These are phyloP conservation scores for Plasmodium inui DNA, from an alignment of 169 alveolate genomes.

Conservation along the genomic window DNA sequence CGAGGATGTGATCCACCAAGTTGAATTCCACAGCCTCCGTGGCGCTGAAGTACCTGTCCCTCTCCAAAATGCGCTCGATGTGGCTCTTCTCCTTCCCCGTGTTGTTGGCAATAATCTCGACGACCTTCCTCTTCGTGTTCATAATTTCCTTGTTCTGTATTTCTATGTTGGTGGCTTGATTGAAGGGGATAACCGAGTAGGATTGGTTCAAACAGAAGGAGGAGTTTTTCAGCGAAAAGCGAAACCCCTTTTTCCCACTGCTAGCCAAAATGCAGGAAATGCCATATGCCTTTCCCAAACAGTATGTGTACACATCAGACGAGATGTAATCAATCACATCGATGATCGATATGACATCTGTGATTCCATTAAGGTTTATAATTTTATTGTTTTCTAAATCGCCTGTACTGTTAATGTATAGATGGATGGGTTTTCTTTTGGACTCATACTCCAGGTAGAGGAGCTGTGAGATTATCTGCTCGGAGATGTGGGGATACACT, in stretches of 20 bases:
- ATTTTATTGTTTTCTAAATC: slow-evolving; percentile 74
- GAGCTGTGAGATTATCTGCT: slow-evolving; percentile 79
- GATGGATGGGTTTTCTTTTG: slow-evolving; percentile 81
- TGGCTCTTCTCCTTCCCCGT: slow-evolving; percentile 72
- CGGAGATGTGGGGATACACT: slow-evolving; percentile 81
- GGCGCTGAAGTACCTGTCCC: slow-evolving; percentile 60
- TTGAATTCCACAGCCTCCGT: slow-evolving; percentile 58
- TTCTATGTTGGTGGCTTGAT: slow-evolving; percentile 83
- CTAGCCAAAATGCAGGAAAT: slow-evolving; percentile 81
- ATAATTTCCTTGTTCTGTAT: slow-evolving; percentile 81
- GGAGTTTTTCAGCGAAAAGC: slow-evolving; percentile 81
- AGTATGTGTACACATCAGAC: slow-evolving; percentile 37
- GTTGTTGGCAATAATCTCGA: slow-evolving; percentile 74
- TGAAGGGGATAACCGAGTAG: slow-evolving; percentile 74
- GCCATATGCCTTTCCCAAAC: slow-evolving; percentile 81
- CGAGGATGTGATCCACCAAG: slow-evolving; percentile 49
- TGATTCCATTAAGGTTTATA: slow-evolving; percentile 74
- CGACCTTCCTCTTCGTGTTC: slow-evolving; percentile 78
- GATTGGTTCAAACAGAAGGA: slow-evolving; percentile 80
- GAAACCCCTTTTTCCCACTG: slow-evolving; percentile 81
- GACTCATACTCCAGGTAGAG: slow-evolving; percentile 82
- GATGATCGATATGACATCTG: slow-evolving; percentile 80
- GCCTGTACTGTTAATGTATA: slow-evolving; percentile 80
- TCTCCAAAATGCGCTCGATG: slow-evolving; percentile 33
- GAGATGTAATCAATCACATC: slow-evolving; percentile 81